Conservation (phyloP, 164 flowering plant genomes). For the Vitis vinifera region ASM3070453v1 NC_081812.1:16426001-16426500, state of each 20-base stretch:
- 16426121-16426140: no score
- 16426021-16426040: no score
- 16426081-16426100: no score
- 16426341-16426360: slow-evolving; percentile 99
- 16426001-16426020: no score
- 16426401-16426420: slow-evolving; percentile 13
- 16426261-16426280: not conserved
- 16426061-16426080: no score
- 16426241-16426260: not conserved
- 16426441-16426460: slow-evolving; percentile 11
- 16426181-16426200: not conserved
- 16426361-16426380: slow-evolving; percentile 98
- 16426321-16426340: slow-evolving; percentile 97
- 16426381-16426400: slow-evolving; percentile 99
- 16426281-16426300: slow-evolving; percentile 14
- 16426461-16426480: slow-evolving; percentile 50
- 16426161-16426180: not conserved
- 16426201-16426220: not conserved
- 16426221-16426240: not conserved
- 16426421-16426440: not conserved
- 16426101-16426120: no score
- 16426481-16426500: slow-evolving; percentile 99
- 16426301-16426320: slow-evolving; percentile 88
- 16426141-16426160: not conserved
- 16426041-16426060: no score